Evolutionary conservation across 2,329 filamentous ascomycete genomes (phyloP).

Genomic region (Scedosporium aurantiacum): DNA sequence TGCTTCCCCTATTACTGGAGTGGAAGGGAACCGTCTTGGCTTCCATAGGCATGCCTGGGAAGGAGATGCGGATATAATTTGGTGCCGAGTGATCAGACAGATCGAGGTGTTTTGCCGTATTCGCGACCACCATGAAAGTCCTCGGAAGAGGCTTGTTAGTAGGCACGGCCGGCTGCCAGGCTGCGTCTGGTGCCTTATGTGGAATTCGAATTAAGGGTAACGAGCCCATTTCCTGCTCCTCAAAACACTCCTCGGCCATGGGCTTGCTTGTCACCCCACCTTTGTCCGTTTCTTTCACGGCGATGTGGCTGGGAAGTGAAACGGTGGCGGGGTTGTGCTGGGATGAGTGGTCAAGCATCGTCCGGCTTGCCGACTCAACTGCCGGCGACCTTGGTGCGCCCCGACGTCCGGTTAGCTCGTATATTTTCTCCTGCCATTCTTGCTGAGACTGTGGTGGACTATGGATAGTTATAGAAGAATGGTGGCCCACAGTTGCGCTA

Average conservation of each 20-base stretch:
- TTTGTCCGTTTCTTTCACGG: not conserved
- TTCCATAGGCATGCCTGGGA: conserved; percentile 29
- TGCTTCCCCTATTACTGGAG: conserved; percentile 20
- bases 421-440: conserved; percentile 7
- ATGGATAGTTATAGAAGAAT: not conserved
- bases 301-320: conserved; percentile 40
- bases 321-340: conserved; percentile 51
- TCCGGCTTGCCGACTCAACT: conserved; percentile 58
- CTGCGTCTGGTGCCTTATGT: conserved; percentile 45
- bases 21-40: conserved; percentile 27
- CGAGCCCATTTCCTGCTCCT: conserved; percentile 70
- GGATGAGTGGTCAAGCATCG: conserved; percentile 46
- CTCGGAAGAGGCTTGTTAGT: conserved; percentile 43
- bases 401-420: conserved; percentile 5
- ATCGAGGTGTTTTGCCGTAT: conserved; percentile 23
- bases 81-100: conserved; percentile 20
- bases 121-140: conserved; percentile 33
- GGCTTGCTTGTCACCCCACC: conserved; percentile 31
- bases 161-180: conserved; percentile 49
- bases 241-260: conserved; percentile 70
- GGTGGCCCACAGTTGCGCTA: not conserved
- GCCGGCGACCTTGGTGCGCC: conserved; percentile 40
- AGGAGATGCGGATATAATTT: conserved; percentile 24
- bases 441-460: conserved; percentile 32
- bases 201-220: conserved; percentile 62